Base-by-base conservation (phyloP, 2,329 filamentous ascomycete species). In the Ophiostoma novo-ulmi region DNA sequence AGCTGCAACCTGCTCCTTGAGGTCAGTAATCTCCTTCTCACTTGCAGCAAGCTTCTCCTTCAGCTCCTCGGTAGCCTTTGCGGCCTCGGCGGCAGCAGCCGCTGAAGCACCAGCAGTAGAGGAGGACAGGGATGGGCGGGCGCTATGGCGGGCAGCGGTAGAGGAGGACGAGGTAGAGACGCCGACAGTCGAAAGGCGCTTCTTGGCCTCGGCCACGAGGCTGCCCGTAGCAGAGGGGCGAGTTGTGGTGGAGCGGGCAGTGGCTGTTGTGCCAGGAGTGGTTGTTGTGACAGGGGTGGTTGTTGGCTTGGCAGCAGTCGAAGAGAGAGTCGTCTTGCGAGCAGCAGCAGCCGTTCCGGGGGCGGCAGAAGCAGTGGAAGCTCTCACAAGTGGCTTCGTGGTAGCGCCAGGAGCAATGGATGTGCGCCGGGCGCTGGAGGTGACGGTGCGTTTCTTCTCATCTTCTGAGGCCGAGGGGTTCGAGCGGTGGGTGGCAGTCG, bases 11-110 rank as follows among this genome's bases (percentile, higher is more conserved):
- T 89, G 84, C 6, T 81, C 80, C 77, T 86, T 87, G 39, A 89
- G 82, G 14, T 83, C 78, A 70, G 85, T 82, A 11, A 89, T 84
- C 75, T 88, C 85, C 7, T 82, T 77, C 75, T 89, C 86, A 73
- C 85, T 87, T 41, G 85, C 82, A 5, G 82, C 80, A 31, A 90
- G 80, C 78, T 88, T 88, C 8, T 81, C 78, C 80, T 87, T 89
- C 63, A 90, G 81, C 65, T 87, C 84, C 68, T 89, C 87, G 3
- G 86, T 79, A 75, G 87, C 86, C 78, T 87, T 88, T 26, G 82
- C 77, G 8, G 82, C 80, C 20, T 81, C 77, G 31, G 82, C 80
- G 44, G 81, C 77, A 61, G 80, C 79, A 22, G 78, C 70, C 5
- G 76, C 77, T 20, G 81, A 75, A n/a, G 76, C 78, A 13, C 77